A percentile compares a stretch with the other conserved stretches of the same genome.
Evolutionary conservation across 176 grass and related monocot genomes (phyloP).

Genomic region (Tillandsia fasciculata): DNA sequence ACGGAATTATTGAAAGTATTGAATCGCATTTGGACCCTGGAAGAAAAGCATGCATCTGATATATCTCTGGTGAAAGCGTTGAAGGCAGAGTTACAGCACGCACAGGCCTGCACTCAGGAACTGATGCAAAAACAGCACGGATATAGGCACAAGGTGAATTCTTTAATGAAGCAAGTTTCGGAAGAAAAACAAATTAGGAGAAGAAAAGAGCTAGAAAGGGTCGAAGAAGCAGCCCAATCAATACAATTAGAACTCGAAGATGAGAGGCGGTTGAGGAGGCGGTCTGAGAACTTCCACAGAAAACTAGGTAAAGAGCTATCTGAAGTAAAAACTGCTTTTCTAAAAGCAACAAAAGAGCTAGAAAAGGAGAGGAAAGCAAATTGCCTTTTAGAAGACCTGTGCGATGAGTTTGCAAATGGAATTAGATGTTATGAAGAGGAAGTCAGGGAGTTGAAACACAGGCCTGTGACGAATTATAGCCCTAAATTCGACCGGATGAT

Average conservation of each 20-base stretch:
- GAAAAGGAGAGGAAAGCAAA: constrained; percentile 75
- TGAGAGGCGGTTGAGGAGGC: constrained; percentile 66
- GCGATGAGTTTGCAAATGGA: constrained; percentile 76
- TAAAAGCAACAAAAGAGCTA: constrained; percentile 53
- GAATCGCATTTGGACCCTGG: constrained; percentile 95
- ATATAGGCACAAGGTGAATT: constrained; percentile 50
- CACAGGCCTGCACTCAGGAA: constrained; percentile 48
- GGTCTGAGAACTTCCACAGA: constrained; percentile 65
- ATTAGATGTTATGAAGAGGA: constrained; percentile 89
- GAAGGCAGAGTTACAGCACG: constrained; percentile 62
- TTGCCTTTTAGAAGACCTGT: constrained; percentile 62
- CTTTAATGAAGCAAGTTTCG: constrained; percentile 48
- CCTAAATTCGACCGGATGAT: constrained; percentile 66
- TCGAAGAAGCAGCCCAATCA: constrained; percentile 48
- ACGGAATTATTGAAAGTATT: constrained; percentile 91
- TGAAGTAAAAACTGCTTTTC: constrained; percentile 56
- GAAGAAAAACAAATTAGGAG: constrained; percentile 59
- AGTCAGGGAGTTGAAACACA: constrained; percentile 73
- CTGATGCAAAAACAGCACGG: constrained; percentile 47
- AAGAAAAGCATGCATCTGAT: constrained; percentile 86
- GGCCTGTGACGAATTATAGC: constrained; percentile 36
- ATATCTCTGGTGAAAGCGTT: constrained; percentile 55
- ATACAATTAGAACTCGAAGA: constrained; percentile 73
- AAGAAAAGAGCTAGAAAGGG: constrained; percentile 67
- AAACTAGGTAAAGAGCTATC: constrained; percentile 79